Evolutionary conservation across 176 grass and related monocot genomes (phyloP), one percentile per base, ranked within the genome.

Genomic region (Avena atlantica): DNA sequence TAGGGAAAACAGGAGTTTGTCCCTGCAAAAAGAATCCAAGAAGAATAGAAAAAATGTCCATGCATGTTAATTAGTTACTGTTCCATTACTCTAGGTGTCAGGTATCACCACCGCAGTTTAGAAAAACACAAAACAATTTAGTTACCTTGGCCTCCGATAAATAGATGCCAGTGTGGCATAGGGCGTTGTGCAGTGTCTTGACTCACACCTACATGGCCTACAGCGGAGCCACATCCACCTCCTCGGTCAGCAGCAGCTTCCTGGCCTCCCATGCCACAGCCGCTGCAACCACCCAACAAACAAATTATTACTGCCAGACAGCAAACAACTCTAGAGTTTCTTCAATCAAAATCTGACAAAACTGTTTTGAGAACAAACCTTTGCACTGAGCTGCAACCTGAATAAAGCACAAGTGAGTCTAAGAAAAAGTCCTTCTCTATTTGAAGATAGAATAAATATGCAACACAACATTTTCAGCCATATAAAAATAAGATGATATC

Each of bases 211-310:
- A 88, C 92, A 97, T 92, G 37, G 88, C 90, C 79, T 94, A 88
- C 72, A 92, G 94, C 31, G 90, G 94, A 14, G 94, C 92, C n/a
- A 97, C 92, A 81, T 94, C 94, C 45, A 97, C 94, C 83, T 94
- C 92, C 86, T 97, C 92, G 23, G 94, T 94, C 20, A 76, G 83
- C 72, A 97, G 78, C 11, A 90, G 94, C 76, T 97, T 94, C 15
- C 94, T 86, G n/a, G 88, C 92, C 88, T 94, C 94, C 94, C 92
- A 97, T 21, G 94, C 92, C 61, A 97, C 94, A 4, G 94, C 94
- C 14, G 94, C 92, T 97, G 84, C 68, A 83, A 65, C 13, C 4
- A 81, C 16, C 31, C 31, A 31, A 31, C 57, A 60, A 61, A 11
- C 37, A 0, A 3, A 62, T 70, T 20, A 49, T 49, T 15, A 79